phyloP scores from a whole-genome alignment of 768 basidiomycete genomes.

The Leccinum variicolor region DNA sequence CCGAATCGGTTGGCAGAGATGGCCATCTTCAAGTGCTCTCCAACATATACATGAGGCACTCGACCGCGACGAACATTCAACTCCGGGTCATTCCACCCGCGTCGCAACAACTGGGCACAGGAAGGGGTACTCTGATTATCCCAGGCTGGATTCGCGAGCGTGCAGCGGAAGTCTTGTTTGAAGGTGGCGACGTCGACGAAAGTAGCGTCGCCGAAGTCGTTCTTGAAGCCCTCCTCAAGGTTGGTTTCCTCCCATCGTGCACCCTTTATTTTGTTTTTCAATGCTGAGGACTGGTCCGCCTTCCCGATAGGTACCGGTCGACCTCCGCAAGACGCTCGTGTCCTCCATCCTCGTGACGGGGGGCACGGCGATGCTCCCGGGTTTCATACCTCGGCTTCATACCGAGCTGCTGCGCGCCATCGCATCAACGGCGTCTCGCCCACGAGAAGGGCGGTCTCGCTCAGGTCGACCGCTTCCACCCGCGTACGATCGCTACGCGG shows the following conservation, averaged over 20 bases:
- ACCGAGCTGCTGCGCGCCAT: constrained; percentile 68
- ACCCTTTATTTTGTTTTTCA: background rate
- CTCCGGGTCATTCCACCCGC: constrained; percentile 67
- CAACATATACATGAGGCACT: constrained; percentile 36
- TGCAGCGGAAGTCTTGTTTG: constrained; percentile 87
- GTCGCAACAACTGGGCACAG: constrained; percentile 66
- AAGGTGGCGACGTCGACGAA: constrained; percentile 87
- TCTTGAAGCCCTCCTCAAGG: constrained; percentile 78
- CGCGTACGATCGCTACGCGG: constrained; percentile 69
- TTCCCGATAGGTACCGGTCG: constrained; percentile 71
- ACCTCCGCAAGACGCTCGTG: constrained; percentile 80
- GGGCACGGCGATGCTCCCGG: constrained; percentile 88
- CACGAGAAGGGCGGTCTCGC: constrained; percentile 34
- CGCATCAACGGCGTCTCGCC: constrained; percentile 33
- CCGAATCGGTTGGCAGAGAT: background rate
- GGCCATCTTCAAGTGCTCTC: constrained; percentile 16
- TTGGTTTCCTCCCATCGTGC: background rate
- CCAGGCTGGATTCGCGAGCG: constrained; percentile 96
- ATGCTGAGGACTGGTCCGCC: background rate
- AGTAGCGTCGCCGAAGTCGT: constrained; percentile 80
- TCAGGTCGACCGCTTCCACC: constrained; percentile 42
- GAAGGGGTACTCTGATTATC: constrained; percentile 73
- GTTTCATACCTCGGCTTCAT: constrained; percentile 89
- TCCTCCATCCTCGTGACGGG: constrained; percentile 85
- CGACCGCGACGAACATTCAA: constrained; percentile 71